Conservation (phyloP, 371 early-diverging fungal species). For the Blakeslea trispora region DNA sequence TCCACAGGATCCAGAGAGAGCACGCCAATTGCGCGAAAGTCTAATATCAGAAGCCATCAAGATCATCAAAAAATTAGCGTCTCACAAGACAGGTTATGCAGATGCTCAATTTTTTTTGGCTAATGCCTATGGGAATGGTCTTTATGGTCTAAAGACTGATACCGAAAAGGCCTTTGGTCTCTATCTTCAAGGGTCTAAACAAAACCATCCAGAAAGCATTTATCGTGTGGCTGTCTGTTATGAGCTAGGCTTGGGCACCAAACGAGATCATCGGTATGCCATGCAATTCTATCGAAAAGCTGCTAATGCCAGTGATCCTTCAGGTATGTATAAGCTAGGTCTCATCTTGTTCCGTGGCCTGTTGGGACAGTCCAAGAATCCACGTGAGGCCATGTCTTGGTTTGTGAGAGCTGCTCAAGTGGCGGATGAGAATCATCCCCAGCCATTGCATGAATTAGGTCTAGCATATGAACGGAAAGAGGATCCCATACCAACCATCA, state of each 20-base stretch:
- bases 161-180: conserved; percentile 87
- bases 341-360: conserved; percentile 79
- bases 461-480: conserved; percentile 66
- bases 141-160: conserved; percentile 75
- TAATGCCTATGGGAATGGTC: conserved; percentile 78
- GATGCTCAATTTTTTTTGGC: conserved; percentile 93
- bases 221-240: conserved; percentile 96
- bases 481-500: conserved; percentile 57
- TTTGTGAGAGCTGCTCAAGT: conserved; percentile 86
- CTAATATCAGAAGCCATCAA: conserved; percentile 67
- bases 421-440: conserved; percentile 88
- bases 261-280: conserved; percentile 80
- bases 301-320: conserved; percentile 87
- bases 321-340: conserved; percentile 96
- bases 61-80: conserved; percentile 68
- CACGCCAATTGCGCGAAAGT: conserved; percentile 65
- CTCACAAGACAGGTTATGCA: conserved; percentile 60
- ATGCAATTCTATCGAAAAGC: conserved; percentile 94
- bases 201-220: conserved; percentile 87
- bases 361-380: conserved; percentile 69
- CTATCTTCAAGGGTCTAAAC: conserved; percentile 91
- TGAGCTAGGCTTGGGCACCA: conserved; percentile 92
- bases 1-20: conserved; percentile 61
- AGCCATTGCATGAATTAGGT: conserved; percentile 92
- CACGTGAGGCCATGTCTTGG: conserved; percentile 90